Base-by-base conservation (phyloP, 2,329 filamentous ascomycete species). In the Talaromyces islandicus region DNA sequence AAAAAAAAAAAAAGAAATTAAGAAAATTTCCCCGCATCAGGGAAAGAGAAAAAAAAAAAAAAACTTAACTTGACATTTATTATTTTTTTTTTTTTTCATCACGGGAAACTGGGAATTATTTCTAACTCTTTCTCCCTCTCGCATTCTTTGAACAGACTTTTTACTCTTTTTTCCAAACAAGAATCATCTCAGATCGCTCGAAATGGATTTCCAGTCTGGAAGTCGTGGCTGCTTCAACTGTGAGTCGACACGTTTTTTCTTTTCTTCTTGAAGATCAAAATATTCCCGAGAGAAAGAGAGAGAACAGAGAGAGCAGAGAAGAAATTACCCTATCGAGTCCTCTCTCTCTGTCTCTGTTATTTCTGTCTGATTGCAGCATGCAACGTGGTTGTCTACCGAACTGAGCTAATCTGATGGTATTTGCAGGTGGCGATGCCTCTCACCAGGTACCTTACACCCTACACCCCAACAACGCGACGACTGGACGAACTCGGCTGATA, bases 361-460 rank as follows among this genome's bases (percentile, higher is more conserved):
- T 24, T 7, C 43, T 21, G n/a, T 46, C 11, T 35, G 12, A 35
- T 35, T 14, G 32, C 11, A 35, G 32, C n/a, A n/a, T n/a, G n/a
- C n/a, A n/a, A n/a, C n/a, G n/a, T n/a, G n/a, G n/a, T n/a, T n/a
- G n/a, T n/a, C n/a, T n/a, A n/a, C n/a, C 12, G 35, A n/a, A n/a
- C 17, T n/a, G 14, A 38, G 35, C 35, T 38, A 7, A n/a, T 38
- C 14, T 38, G 35, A 7, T 38, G 7, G 7, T 38, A 7, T n/a
- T 14, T 24, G 19, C 52, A 91, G 88, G 88, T 80, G 88, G 88
- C 77, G 86, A 88, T 75, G 81, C 84, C 67, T 85, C 84, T 69
- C 89, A 91, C 76, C 88, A 90, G 87, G 87, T 89, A 88, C 80
- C 71, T n/a, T n/a, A n/a, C n/a, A 70, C 66, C 7, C 35, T 14